phyloP scores from a whole-genome alignment of 192 early-diverging fungal species.

The Coemansia sp. region DNA sequence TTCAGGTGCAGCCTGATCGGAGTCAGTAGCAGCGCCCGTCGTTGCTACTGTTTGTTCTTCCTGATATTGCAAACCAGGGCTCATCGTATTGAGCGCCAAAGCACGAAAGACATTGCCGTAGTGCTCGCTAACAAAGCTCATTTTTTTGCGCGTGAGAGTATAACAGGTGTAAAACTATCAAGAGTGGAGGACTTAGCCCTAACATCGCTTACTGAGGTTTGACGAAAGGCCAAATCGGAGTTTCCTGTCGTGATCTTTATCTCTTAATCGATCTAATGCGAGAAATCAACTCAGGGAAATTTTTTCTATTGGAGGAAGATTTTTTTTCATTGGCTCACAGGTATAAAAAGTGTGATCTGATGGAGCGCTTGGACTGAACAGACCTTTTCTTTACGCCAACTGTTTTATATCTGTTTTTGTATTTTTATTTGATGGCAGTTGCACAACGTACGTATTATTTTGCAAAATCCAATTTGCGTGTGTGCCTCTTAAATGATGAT shows the following conservation, averaged over 20 bases:
- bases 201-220: too few species aligned
- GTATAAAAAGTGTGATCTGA: neutral
- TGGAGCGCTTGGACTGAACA: neutral
- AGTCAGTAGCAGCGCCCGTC: neutral
- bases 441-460: constrained; percentile 18
- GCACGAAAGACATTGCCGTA: constrained; percentile 37
- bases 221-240: neutral
- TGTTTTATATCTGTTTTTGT: constrained; percentile 1
- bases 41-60: neutral
- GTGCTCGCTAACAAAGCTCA: constrained; percentile 56
- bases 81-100: constrained; percentile 10
- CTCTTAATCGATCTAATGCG: neutral
- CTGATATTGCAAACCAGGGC: neutral
- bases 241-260: neutral
- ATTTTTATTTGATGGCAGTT: neutral
- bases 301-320: neutral
- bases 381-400: neutral
- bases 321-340: neutral
- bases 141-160: constrained; percentile 6
- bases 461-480: neutral
- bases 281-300: neutral
- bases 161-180: neutral
- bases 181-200: neutral
- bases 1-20: neutral
- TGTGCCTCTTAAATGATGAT: constrained; percentile 41